Evolutionary conservation across 75 land plant species (phyloP), one percentile per base, ranked within the genome.

Genomic region (Sequoiadendron giganteum): DNA sequence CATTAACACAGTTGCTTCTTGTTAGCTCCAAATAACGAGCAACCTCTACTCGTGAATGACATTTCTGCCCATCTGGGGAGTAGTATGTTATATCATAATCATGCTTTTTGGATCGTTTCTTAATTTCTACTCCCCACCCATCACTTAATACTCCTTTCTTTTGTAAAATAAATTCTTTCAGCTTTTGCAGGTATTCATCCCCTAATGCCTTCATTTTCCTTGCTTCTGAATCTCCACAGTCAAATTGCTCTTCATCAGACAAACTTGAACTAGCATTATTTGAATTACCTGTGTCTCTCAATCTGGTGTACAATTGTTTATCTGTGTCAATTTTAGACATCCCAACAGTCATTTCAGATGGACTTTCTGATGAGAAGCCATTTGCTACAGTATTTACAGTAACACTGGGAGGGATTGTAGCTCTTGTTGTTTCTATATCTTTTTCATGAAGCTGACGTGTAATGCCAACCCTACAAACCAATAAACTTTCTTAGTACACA

Each of bases 41-140:
- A 86, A 94, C 96, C 32, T 97, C 97, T 52, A 83, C 58, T 89
- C 92, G 88, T 56, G 97, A 93, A 48, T 90, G 90, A 90, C 91
- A 93, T 86, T 75, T 93, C 88, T 85, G 94, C 48, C 93, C 95
- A 85, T 95, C 97, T 15, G 97, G 96, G 77, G 95, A 92, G 89
- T 85, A 90, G 84, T 89, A 97, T 86, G 91, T 88, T n/a, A 91
- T 90, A 91, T 73, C 89, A 10, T 87, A 73, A 85, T 90, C 88
- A 58, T 25, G 83, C 19, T 72, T 80, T 43, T 78, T 80, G 39
- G 61, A 65, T 38, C 89, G 91, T 49, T 86, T 89, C 82, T 86
- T 92, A 19, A 94, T 70, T 79, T 92, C 90, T 30, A 94, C 93
- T 85, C 78, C 85, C 98, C 98, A 95, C 47, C 94, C 97, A 45